Evolutionary conservation across 306 rosid species (phyloP), one percentile per base, ranked within the genome.

Genomic region (Malus sylvestris): DNA sequence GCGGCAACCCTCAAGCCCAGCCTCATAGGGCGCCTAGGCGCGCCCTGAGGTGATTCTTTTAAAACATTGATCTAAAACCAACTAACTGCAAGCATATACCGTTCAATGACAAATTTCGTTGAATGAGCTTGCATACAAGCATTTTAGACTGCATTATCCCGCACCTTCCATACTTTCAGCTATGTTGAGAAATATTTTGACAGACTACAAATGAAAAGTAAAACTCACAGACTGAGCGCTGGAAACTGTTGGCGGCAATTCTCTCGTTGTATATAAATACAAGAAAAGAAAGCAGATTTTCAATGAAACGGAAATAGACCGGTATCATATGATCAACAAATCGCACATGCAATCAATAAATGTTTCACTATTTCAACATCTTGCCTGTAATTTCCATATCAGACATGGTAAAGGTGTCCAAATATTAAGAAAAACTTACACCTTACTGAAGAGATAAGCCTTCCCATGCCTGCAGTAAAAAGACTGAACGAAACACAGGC

Each of bases 391-490:
- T 67, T 25, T n/a, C 60, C 71, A 22, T 33, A 60, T 61, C 60
- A n/a, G 62, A 70, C 55, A 68, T 19, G 68, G 77, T 72, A 40
- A 75, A 72, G 67, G 72, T 80, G 70, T 66, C 76, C 70, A 69
- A 76, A 73, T n/a, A 80, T 75, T 71, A 72, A 84, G 89, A 83
- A 79, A 81, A 80, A 91, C 98, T 93, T 91, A 93, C 97, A 93
- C 98, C 78, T 93, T 91, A 73, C 59, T 88, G 91, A 93, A 93
- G 93, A 91, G 98, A 87, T 93, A 93, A 76, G 96, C 98, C 86
- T 88, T 86, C 85, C 96, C 98, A 70, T 91, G 92, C 89, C 79
- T 89, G 90, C 67, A 0, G 30, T 86, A 93, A 85, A 91, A 93
- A 77, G 93, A 78, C 98, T 93, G 91, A 78, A 89, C 74, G 83